These are phyloP conservation scores for Lachancea kluyveri DNA, from an alignment of 805 yeast genomes.

Conservation along the genomic window DNA sequence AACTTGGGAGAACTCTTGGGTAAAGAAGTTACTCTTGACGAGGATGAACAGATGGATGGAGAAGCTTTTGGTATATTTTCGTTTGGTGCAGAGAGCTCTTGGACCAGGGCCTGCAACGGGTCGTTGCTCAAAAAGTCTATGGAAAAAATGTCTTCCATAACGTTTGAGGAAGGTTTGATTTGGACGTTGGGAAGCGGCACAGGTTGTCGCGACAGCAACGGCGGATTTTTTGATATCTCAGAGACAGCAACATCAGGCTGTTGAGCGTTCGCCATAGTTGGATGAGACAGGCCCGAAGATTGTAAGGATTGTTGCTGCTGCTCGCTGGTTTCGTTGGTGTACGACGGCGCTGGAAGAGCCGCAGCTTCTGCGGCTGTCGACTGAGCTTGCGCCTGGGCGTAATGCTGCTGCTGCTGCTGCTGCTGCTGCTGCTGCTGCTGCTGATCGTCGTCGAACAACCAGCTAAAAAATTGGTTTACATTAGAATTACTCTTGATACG, in stretches of 20 bases:
- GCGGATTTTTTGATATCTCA: too few species aligned
- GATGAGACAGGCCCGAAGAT: background rate
- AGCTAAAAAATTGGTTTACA: slow-evolving; percentile 15
- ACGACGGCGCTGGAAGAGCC: background rate
- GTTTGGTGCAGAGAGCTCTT: slow-evolving; percentile 13
- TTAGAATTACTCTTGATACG: slow-evolving; percentile 1
- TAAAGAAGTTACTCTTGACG: background rate
- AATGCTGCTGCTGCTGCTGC: background rate
- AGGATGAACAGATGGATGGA: background rate
- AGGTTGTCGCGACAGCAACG: too few species aligned
- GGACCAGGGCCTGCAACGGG: slow-evolving; percentile 19
- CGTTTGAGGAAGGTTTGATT: background rate
- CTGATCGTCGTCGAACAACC: slow-evolving; percentile 15
- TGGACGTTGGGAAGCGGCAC: too few species aligned
- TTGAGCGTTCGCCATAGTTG: background rate
- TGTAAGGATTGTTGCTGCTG: background rate
- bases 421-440: slow-evolving; percentile 3
- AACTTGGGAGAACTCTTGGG: slow-evolving; percentile 5
- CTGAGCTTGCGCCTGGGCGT: too few species aligned
- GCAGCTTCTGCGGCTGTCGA: background rate
- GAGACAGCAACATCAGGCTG: too few species aligned
- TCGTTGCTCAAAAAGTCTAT: slow-evolving; percentile 17
- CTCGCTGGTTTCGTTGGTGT: background rate
- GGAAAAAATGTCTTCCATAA: slow-evolving; percentile 14
- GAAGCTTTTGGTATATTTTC: background rate